phyloP scores from a whole-genome alignment of 768 basidiomycete species.

The Plicaturopsis crispa region DNA sequence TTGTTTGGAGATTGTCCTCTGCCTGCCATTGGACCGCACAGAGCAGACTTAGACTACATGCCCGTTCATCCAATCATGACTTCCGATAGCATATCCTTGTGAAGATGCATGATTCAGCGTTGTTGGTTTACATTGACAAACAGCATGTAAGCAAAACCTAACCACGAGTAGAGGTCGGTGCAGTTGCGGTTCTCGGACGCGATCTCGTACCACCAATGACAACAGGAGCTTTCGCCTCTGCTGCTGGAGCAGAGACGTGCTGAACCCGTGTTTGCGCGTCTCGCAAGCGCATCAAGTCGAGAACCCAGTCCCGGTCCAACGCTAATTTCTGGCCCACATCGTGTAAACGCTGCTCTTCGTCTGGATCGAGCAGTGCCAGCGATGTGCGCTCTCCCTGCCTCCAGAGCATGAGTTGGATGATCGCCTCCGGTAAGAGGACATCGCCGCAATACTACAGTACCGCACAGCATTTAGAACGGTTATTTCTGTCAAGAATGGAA shows the following conservation, averaged over 20 bases:
- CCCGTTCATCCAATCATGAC: too few species aligned
- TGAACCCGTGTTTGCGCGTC: conserved; percentile 31
- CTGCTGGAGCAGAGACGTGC: conserved; percentile 15
- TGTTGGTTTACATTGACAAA: too few species aligned
- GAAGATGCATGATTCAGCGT: too few species aligned
- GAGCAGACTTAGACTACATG: too few species aligned
- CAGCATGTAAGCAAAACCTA: too few species aligned
- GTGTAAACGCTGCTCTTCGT: conserved; percentile 52
- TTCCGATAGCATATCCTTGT: too few species aligned
- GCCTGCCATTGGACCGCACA: too few species aligned
- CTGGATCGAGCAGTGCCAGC: conserved; percentile 35
- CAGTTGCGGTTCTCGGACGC: conserved; percentile 16
- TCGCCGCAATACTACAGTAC: conserved; percentile 56
- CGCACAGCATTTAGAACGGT: too few species aligned
- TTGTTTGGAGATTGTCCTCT: too few species aligned
- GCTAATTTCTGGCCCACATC: conserved; percentile 37
- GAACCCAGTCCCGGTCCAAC: conserved; percentile 61
- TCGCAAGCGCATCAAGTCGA: conserved; percentile 41
- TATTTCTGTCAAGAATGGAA: too few species aligned
- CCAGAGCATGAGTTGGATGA: conserved; percentile 72
- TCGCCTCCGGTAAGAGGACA: conserved; percentile 63
- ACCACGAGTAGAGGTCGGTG: conserved; percentile 2
- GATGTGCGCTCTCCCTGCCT: conserved; percentile 51
- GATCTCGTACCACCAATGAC: conserved; percentile 20
- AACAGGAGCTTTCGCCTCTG: conserved; percentile 16